These are phyloP conservation scores for Datisca glomerata DNA, from an alignment of 306 rosid genomes.

Conservation along the genomic window DNA sequence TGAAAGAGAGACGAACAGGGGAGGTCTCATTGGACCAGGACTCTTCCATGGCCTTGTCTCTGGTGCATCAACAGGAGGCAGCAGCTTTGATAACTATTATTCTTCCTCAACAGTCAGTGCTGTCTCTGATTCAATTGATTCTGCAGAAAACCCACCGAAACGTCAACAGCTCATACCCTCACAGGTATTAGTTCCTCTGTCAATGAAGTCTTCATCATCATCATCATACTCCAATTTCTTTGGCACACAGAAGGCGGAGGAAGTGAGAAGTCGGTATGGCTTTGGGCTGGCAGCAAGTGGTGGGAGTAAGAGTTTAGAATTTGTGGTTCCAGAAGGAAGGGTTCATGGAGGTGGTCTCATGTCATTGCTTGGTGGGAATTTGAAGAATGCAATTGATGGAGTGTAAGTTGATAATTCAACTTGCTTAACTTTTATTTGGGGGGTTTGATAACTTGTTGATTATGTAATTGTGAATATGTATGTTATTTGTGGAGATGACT, in stretches of 20 bases:
- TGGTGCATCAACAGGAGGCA: constrained; percentile 40
- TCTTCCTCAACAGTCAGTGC: constrained; percentile 59
- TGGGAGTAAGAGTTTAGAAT: constrained; percentile 21
- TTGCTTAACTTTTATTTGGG: background rate
- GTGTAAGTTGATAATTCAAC: background rate
- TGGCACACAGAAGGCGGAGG: constrained; percentile 24
- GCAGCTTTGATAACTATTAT: constrained; percentile 45
- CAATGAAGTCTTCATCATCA: constrained; percentile 43
- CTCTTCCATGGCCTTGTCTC: constrained; percentile 82
- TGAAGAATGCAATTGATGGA: constrained; percentile 33
- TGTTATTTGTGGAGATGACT: background rate
- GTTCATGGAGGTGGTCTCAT: constrained; percentile 70
- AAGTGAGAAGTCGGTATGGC: constrained; percentile 18
- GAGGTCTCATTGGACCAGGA: constrained; percentile 67
- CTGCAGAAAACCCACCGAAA: constrained; percentile 35
- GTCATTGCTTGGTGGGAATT: constrained; percentile 50
- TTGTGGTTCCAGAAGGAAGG: constrained; percentile 50
- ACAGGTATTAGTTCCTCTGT: constrained; percentile 55
- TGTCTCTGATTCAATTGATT: constrained; percentile 50
- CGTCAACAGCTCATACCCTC: constrained; percentile 35
- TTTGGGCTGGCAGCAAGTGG: constrained; percentile 10
- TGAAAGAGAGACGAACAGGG: constrained; percentile 43
- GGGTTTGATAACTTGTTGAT: background rate
- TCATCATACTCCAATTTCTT: constrained; percentile 28
- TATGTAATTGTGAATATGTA: background rate